A percentile compares a stretch with the other conserved stretches of the same genome.
Conservation (phyloP, 495 filamentous ascomycete genomes). For the Paragyromitra xinjiangensis region DNA sequence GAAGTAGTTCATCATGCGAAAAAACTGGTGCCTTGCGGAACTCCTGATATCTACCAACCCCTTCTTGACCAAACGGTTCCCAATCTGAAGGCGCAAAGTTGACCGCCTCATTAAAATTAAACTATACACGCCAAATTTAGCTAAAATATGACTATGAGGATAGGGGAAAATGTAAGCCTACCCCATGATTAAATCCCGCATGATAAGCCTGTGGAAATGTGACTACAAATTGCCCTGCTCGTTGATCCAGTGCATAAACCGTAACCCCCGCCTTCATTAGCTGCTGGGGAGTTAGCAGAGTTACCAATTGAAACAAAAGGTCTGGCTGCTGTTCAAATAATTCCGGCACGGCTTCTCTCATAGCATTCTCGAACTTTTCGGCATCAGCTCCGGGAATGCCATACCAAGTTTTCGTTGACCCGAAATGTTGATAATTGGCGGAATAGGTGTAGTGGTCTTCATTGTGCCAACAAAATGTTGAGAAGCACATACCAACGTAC, state of each 20-base stretch:
- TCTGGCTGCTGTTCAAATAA: conserved; percentile 97
- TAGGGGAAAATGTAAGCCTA: conserved; percentile 29
- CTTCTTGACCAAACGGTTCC: conserved; percentile 89
- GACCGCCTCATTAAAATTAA: conserved; percentile 99
- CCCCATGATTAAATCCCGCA: conserved; percentile 89
- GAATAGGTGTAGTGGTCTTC: conserved; percentile 99
- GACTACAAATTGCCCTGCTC: conserved; percentile 94
- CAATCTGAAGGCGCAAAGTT: conserved; percentile 98
- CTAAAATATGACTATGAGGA: conserved; percentile 52
- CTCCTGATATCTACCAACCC: conserved; percentile 83
- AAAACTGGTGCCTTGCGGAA: conserved; percentile 95
- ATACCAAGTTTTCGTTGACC: conserved; percentile 99
- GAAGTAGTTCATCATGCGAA: conserved; percentile 94
- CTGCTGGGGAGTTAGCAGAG: conserved; percentile 90
- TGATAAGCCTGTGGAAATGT: conserved; percentile 94
- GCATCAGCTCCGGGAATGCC: conserved; percentile 94
- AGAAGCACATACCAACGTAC: conserved; percentile 99
- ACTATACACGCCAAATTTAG: conserved; percentile 59
- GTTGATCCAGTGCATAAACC: conserved; percentile 91
- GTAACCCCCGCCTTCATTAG: conserved; percentile 93
- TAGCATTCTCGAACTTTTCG: conserved; percentile 91
- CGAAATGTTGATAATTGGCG: conserved; percentile 98
- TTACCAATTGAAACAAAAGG: conserved; percentile 95
- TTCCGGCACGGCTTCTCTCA: conserved; percentile 93
- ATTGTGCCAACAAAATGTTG: conserved; percentile 99